These are phyloP conservation scores for Amyloporia xantha DNA, from an alignment of 768 basidiomycete species.

Conservation along the genomic window DNA sequence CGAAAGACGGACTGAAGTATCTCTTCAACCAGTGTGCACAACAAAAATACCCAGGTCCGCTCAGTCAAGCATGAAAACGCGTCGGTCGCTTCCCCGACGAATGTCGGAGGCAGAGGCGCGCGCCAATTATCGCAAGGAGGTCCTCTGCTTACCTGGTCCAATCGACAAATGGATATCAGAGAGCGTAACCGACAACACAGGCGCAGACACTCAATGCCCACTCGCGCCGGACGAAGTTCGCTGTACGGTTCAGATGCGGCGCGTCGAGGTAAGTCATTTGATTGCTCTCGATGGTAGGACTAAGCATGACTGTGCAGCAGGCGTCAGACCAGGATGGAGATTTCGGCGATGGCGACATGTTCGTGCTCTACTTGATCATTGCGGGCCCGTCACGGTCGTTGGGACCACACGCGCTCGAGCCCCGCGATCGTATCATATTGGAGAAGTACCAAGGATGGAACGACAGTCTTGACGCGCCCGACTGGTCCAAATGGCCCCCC, in stretches of 20 bases:
- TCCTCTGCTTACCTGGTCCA: slow-evolving; percentile 3
- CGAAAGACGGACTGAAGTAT: too few species aligned
- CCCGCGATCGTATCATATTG: slow-evolving; percentile 4
- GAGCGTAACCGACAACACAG: not conserved
- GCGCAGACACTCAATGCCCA: not conserved
- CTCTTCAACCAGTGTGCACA: too few species aligned
- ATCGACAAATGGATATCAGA: slow-evolving; percentile 10
- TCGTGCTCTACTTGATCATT: slow-evolving; percentile 11
- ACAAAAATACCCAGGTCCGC: not conserved
- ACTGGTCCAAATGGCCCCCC: slow-evolving; percentile 5
- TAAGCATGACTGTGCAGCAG: not conserved
- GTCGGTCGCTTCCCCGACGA: slow-evolving; percentile 1
- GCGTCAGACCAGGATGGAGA: slow-evolving; percentile 4
- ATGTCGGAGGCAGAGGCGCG: slow-evolving; percentile 1
- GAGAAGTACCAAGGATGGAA: slow-evolving; percentile 7
- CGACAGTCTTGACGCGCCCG: slow-evolving; percentile 6
- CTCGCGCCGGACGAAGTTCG: slow-evolving; percentile 5
- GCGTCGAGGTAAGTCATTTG: slow-evolving; percentile 7
- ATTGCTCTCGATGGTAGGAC: not conserved
- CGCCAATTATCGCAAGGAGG: slow-evolving; percentile 2
- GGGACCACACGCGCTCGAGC: slow-evolving; percentile 1
- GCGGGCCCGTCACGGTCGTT: not conserved
- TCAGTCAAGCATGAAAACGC: not conserved
- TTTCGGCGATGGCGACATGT: slow-evolving; percentile 10
- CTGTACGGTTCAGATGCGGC: slow-evolving; percentile 8